These are phyloP conservation scores for Fermentozyma sake DNA, from an alignment of 1,139 yeast genomes.

Conservation along the genomic window DNA sequence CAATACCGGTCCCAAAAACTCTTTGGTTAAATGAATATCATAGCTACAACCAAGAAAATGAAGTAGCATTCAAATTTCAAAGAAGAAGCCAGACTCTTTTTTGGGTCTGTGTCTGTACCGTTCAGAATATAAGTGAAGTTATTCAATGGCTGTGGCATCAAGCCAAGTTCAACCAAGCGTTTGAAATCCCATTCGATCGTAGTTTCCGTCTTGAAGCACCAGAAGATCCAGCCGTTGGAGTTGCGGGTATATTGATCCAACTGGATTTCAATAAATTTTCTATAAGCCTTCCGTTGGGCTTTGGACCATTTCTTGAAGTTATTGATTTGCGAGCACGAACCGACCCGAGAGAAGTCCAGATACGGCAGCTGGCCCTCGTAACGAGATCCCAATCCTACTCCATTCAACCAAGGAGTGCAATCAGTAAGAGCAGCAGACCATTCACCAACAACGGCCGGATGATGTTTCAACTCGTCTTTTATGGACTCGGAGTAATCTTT, in stretches of 20 bases:
- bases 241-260: slow-evolving; percentile 40
- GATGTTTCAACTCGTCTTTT: slow-evolving; percentile 31
- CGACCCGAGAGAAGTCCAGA: slow-evolving; percentile 28
- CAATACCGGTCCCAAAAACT: no score
- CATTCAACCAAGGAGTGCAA: slow-evolving; percentile 63
- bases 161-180: slow-evolving; percentile 40
- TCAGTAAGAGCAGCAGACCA: slow-evolving; percentile 65
- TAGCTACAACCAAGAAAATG: no score
- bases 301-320: slow-evolving; percentile 34
- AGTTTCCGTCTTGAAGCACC: slow-evolving; percentile 66
- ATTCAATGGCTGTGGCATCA: slow-evolving; percentile 60
- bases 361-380: slow-evolving; percentile 47
- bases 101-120: slow-evolving; percentile 29
- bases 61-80: no score
- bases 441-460: slow-evolving; percentile 57
- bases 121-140: slow-evolving; percentile 38
- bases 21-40: no score
- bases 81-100: no score
- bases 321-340: slow-evolving; percentile 24
- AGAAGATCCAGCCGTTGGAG: slow-evolving; percentile 59
- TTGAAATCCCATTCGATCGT: slow-evolving; percentile 63
- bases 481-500: slow-evolving; percentile 33
- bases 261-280: slow-evolving; percentile 43
- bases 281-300: slow-evolving; percentile 38
- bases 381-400: slow-evolving; percentile 55